These are phyloP conservation scores for Xylaria sp. DNA, from an alignment of 2,329 filamentous ascomycete genomes.

Conservation along the genomic window DNA sequence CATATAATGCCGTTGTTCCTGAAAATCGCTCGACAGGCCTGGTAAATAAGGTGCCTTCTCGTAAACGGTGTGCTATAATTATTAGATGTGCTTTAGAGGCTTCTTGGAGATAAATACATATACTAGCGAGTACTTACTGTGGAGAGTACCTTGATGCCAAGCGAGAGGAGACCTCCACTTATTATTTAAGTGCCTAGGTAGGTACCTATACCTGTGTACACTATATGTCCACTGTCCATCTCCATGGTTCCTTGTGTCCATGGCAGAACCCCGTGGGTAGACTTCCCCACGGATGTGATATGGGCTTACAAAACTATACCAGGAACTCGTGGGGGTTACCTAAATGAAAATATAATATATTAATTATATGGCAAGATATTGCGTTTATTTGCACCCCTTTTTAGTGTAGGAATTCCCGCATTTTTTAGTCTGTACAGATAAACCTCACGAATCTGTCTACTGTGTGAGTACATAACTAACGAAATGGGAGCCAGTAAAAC, in stretches of 20 bases:
- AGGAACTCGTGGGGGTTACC: too few species aligned
- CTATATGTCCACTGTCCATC: neutral
- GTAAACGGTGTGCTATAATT: neutral
- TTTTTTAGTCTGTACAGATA: too few species aligned
- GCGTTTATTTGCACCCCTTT: too few species aligned
- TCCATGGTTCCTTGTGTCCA: neutral
- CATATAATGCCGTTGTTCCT: conserved; percentile 11
- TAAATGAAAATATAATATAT: too few species aligned
- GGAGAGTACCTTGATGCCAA: neutral
- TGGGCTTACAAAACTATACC: too few species aligned
- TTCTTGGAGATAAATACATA: conserved; percentile 4
- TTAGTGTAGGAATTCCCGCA: too few species aligned
- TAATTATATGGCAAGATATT: too few species aligned
- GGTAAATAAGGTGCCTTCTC: neutral
- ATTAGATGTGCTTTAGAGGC: neutral
- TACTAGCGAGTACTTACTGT: neutral
- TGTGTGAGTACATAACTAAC: conserved; percentile 27
- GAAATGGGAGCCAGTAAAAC: neutral
- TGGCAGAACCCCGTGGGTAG: neutral
- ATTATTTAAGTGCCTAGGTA: too few species aligned
- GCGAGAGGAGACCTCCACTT: neutral
- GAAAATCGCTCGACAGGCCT: neutral
- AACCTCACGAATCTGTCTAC: conserved; percentile 10
- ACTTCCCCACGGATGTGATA: neutral
- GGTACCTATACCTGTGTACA: too few species aligned